Conservation (phyloP, 805 yeast genomes). For the Yamadazyma olivae region DNA sequence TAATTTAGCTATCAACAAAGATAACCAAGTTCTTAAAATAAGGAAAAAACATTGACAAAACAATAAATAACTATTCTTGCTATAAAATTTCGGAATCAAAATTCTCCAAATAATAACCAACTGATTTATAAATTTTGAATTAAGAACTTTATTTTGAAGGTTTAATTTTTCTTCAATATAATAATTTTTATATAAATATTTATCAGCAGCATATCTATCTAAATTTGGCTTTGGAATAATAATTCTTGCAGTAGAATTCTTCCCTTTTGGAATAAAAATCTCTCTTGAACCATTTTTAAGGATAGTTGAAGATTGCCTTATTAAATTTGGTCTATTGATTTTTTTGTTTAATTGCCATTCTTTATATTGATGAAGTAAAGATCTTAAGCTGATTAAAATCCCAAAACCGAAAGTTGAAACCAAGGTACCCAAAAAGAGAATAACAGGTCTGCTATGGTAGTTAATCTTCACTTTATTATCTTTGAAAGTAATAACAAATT, state of each 20-base stretch:
- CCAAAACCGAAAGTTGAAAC: constrained; percentile 41
- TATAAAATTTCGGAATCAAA: constrained; percentile 67
- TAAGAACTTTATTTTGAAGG: constrained; percentile 32
- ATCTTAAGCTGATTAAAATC: constrained; percentile 27
- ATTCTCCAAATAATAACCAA: constrained; percentile 74
- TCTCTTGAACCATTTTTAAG: constrained; percentile 45
- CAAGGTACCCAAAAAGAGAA: constrained; percentile 38
- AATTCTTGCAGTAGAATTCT: constrained; percentile 33
- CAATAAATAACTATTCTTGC: constrained; percentile 64
- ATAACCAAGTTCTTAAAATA: constrained; percentile 80
- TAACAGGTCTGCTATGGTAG: constrained; percentile 41
- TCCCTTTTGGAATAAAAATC: constrained; percentile 47
- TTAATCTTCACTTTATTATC: constrained; percentile 37
- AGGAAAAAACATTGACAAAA: constrained; percentile 71
- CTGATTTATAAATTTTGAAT: constrained; percentile 70
- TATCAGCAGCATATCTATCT: constrained; percentile 55
- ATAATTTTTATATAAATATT: constrained; percentile 49
- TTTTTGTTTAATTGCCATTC: constrained; percentile 25
- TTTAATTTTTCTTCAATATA: constrained; percentile 28
- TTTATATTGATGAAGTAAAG: constrained; percentile 25
- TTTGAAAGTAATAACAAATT: constrained; percentile 31
- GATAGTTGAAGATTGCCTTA: constrained; percentile 41
- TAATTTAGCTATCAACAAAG: constrained; percentile 78
- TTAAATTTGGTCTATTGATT: constrained; percentile 31
- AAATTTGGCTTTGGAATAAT: constrained; percentile 45